Conservation (phyloP, 306 rosid genomes). For the Carpinus fangiana region DNA sequence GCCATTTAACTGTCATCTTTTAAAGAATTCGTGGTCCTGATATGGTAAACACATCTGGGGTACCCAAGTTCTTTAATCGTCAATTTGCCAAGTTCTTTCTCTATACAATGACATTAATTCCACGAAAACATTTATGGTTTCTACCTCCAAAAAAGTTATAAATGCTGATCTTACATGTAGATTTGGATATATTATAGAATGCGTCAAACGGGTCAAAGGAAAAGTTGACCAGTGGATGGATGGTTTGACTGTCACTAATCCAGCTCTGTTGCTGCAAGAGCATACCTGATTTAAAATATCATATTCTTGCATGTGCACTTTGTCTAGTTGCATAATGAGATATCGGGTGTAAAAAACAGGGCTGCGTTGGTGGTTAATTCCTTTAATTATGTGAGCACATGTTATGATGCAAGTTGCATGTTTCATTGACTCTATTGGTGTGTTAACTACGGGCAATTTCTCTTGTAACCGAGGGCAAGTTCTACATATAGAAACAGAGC, state of each 20-base stretch:
- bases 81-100: constrained; percentile 18
- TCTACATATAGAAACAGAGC: too few species aligned
- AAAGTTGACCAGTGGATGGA: constrained; percentile 17
- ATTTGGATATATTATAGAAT: constrained; percentile 14
- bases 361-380: constrained; percentile 4
- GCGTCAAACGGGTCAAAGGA: constrained; percentile 3
- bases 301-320: constrained; percentile 25
- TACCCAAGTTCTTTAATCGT: constrained; percentile 42
- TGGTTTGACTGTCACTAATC: constrained; percentile 7
- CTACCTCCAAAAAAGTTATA: background rate
- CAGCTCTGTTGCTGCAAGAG: constrained; percentile 18
- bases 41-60: constrained; percentile 35
- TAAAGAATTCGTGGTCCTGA: constrained; percentile 63
- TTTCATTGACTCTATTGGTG: background rate
- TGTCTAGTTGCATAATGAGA: constrained; percentile 2
- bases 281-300: constrained; percentile 13
- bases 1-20: constrained; percentile 31
- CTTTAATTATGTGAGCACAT: background rate
- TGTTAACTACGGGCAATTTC: background rate
- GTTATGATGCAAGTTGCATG: background rate
- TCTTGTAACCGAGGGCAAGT: too few species aligned
- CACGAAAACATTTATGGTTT: constrained; percentile 6
- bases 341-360: background rate
- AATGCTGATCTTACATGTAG: constrained; percentile 29
- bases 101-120: constrained; percentile 27